Percentiles rank a stretch among this genome's conserved stretches.
These are phyloP conservation scores for Cutaneotrichosporon daszewskae DNA, from an alignment of 1,284 basidiomycete genomes.

Conservation along the genomic window DNA sequence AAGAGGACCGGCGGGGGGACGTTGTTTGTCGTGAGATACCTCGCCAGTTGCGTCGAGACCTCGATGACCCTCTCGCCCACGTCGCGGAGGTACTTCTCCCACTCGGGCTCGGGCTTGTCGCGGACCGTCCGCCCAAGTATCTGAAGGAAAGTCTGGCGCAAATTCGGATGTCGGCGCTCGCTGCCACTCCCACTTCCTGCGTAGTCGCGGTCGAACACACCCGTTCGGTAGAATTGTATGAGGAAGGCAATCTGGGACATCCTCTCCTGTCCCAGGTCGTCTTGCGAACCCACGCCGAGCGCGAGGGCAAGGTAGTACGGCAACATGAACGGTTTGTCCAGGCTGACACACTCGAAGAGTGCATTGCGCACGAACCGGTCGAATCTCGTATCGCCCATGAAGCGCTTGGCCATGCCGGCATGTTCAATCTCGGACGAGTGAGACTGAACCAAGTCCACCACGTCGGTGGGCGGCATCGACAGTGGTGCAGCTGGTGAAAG, in stretches of 20 bases:
- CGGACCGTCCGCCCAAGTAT: conserved; percentile 5
- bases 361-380: conserved; percentile 67
- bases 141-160: conserved; percentile 32
- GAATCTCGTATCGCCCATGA: conserved; percentile 56
- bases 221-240: conserved; percentile 24
- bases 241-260: conserved; percentile 24
- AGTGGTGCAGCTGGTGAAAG: conserved; percentile 59
- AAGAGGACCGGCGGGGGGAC: conserved; percentile 27
- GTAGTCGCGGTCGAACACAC: conserved; percentile 25
- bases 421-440: conserved; percentile 73
- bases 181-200: conserved; percentile 3
- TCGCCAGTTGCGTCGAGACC: conserved; percentile 10
- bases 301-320: conserved; percentile 63
- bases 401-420: conserved; percentile 67
- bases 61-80: background rate
- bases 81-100: background rate
- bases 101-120: too few relatives aligned
- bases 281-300: conserved; percentile 3
- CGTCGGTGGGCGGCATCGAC: conserved; percentile 59
- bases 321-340: conserved; percentile 76
- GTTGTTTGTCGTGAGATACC: conserved; percentile 20
- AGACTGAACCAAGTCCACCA: conserved; percentile 74
- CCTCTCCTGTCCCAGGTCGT: conserved; percentile 15
- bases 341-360: conserved; percentile 77
- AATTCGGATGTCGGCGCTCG: conserved; percentile 27